A percentile compares a stretch with the other conserved stretches of the same genome.
These are phyloP conservation scores for Saturnispora bothae DNA, from an alignment of 805 yeast genomes.

Conservation along the genomic window DNA sequence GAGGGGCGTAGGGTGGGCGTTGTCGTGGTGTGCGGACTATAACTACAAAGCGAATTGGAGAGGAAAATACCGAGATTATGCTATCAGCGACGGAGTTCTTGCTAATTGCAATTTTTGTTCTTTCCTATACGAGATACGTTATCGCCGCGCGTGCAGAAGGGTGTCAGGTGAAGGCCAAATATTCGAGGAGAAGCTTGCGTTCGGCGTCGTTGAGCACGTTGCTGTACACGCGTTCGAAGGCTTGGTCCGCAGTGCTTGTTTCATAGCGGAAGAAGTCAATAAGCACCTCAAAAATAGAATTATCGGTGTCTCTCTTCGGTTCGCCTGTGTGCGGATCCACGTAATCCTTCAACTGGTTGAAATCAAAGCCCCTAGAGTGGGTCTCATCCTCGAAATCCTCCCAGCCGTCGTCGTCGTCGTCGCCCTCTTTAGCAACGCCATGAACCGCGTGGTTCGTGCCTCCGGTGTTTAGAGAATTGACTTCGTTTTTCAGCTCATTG, in stretches of 20 bases:
- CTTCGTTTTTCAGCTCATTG: constrained; percentile 59
- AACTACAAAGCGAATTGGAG: too few relatives aligned
- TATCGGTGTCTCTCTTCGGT: constrained; percentile 13
- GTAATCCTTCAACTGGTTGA: constrained; percentile 50
- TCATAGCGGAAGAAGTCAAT: constrained; percentile 47
- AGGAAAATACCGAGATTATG: too few relatives aligned
- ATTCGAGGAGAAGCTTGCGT: constrained; percentile 40
- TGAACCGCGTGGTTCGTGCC: constrained; percentile 4
- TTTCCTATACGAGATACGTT: background rate
- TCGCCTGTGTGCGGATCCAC: constrained; percentile 34
- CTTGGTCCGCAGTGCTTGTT: constrained; percentile 17
- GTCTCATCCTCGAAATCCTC: constrained; percentile 59
- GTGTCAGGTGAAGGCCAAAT: constrained; percentile 19
- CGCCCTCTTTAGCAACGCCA: constrained; percentile 28
- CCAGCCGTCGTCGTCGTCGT: constrained; percentile 53
- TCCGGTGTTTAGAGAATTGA: constrained; percentile 29
- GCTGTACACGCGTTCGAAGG: constrained; percentile 44
- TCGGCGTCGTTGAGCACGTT: constrained; percentile 38
- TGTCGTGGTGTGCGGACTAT: too few relatives aligned
- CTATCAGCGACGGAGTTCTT: too few relatives aligned
- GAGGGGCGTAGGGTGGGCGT: too few relatives aligned
- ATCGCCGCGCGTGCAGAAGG: too few relatives aligned
- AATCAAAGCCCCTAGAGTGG: constrained; percentile 52
- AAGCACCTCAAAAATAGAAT: constrained; percentile 29
- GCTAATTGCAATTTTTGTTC: background rate